Evolutionary conservation across 1,284 basidiomycete genomes (phyloP).

Genomic region (Papiliotrema terrestris): DNA sequence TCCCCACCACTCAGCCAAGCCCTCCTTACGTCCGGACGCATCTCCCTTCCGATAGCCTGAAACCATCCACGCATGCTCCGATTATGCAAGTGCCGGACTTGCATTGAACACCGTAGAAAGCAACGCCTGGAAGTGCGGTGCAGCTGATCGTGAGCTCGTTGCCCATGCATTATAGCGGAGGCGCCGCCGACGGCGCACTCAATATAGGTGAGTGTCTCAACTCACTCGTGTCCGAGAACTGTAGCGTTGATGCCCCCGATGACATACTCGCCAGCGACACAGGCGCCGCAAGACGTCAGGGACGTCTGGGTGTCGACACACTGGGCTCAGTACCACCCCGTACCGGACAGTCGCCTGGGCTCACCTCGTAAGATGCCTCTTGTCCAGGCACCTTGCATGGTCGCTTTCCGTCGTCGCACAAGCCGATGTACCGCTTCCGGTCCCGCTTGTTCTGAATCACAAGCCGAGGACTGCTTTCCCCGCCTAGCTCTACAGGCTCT

Average conservation of each 20-base stretch:
- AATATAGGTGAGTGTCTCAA: too few relatives aligned
- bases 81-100: not conserved
- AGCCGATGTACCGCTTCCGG: not conserved
- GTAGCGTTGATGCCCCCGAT: not conserved
- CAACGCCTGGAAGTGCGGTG: not conserved
- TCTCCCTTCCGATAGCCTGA: not conserved
- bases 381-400: not conserved
- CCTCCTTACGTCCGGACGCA: not conserved
- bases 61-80: not conserved
- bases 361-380: not conserved
- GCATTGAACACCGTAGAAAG: not conserved
- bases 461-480: not conserved
- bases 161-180: too few relatives aligned
- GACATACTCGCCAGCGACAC: not conserved
- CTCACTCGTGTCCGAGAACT: not conserved
- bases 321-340: not conserved
- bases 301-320: not conserved
- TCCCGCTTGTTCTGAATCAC: not conserved
- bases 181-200: too few relatives aligned
- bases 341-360: not conserved
- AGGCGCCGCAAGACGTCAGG: not conserved
- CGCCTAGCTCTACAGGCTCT: not conserved
- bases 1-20: not conserved
- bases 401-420: not conserved
- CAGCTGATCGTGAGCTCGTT: not conserved